Evolutionary conservation across 2,329 filamentous ascomycete genomes (phyloP), one percentile per base, ranked within the genome.

Genomic region (Hymenoscyphus repandus): DNA sequence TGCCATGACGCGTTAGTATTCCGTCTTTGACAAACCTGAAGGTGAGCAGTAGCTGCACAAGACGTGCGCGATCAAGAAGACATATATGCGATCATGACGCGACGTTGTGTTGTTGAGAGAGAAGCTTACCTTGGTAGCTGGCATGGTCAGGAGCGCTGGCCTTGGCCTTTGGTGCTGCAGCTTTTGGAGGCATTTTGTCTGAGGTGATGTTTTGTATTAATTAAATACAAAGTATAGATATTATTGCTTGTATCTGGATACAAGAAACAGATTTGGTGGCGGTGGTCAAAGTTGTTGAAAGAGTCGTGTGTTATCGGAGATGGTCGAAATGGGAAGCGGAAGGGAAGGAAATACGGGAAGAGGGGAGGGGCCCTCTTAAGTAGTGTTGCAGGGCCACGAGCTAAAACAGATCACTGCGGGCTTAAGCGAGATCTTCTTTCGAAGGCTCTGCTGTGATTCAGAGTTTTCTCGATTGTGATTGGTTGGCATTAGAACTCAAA

Each of bases 141-240:
- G 77, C 76, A 73, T 86, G 82, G 57, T 74, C 70, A 58, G 79
- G 68, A 58, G 76, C 67, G 62, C 72, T 68, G 60, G 73, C 69
- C 58, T 75, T 71, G 74, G 82, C 81, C 75, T 83, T 83, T 64
- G 74, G 62, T 60, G 78, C 73, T 62, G 76, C 62, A 72, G 83
- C 83, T 76, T 85, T 86, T 63, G 82, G 78, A 77, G 81, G 74
- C 83, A 86, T 86, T 64, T 63, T 74, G 65, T 64, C 38, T 42
- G 50, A 45, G 47, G 52, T 41, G 47, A 38, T 15, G 15, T 52
- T 50, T 50, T 49, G 56, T 39, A 42, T 47, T 53, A 5, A 34
- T 5, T 20, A 17, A 41, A 34, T 30, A 44, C 22, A 30, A n/a
- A 15, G 18, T 41, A 18, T 22, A 42, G 31, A 42, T 34, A 22